Evolutionary conservation across 176 grass and related monocot species (phyloP).

Genomic region (Hordeum marinum): DNA sequence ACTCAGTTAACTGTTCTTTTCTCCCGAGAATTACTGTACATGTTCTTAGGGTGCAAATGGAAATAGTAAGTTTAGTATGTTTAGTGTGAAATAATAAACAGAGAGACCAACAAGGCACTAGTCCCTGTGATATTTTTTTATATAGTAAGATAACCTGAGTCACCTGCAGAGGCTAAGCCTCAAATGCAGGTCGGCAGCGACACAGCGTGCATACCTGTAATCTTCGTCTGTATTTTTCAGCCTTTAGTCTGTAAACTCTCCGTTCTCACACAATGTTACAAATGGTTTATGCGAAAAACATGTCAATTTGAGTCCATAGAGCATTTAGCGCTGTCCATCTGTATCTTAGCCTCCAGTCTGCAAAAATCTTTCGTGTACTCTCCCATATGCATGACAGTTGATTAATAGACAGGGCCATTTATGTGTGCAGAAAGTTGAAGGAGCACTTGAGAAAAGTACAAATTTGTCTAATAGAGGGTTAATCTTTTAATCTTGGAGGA

Average conservation of each 20-base stretch:
- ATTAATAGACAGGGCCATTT: neutral
- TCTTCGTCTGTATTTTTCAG: neutral
- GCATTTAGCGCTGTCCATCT: neutral
- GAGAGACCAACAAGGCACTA: neutral
- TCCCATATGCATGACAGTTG: neutral
- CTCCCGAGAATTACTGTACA: neutral
- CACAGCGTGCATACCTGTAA: too few relatives aligned
- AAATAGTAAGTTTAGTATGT: neutral
- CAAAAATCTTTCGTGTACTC: neutral
- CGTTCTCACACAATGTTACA: neutral
- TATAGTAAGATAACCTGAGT: neutral
- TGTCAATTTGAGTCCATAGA: neutral
- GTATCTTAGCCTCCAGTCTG: neutral
- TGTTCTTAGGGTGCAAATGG: neutral
- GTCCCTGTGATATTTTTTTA: neutral
- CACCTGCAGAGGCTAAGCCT: neutral
- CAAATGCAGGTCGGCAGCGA: neutral
- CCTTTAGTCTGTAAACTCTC: neutral
- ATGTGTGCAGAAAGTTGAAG: constrained; percentile 69
- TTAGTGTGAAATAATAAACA: neutral
- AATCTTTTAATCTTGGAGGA: constrained; percentile 43
- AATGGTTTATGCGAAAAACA: neutral
- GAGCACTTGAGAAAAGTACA: constrained; percentile 59
- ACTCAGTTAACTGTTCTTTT: neutral
- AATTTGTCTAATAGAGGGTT: constrained; percentile 38